Conservation (phyloP, 2,329 filamentous ascomycete species). For the Colletotrichum kahawae region DNA sequence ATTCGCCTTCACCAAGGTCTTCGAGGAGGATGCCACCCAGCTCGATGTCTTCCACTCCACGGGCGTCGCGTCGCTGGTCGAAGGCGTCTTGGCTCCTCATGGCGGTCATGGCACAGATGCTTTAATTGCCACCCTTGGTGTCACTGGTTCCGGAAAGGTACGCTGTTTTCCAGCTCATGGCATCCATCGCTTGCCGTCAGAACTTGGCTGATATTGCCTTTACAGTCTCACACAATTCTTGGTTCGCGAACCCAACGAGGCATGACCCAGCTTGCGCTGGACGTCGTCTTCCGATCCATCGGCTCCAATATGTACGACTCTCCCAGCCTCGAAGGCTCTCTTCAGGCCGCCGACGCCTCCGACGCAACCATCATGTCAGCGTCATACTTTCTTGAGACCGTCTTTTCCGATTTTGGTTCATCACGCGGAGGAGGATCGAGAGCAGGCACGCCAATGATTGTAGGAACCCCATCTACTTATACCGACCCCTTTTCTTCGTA, state of each 20-base stretch:
- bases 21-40: slow-evolving; percentile 85
- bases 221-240: slow-evolving; percentile 91
- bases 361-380: slow-evolving; percentile 81
- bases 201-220: background rate
- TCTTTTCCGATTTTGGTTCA: slow-evolving; percentile 71
- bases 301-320: slow-evolving; percentile 71
- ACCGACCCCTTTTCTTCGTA: slow-evolving; percentile 21
- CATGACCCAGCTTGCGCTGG: slow-evolving; percentile 88
- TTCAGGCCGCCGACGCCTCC: slow-evolving; percentile 78
- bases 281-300: slow-evolving; percentile 86
- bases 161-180: background rate
- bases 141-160: slow-evolving; percentile 96
- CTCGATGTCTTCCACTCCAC: slow-evolving; percentile 86
- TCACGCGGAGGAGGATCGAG: slow-evolving; percentile 66
- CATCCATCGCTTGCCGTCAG: background rate
- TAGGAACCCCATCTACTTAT: slow-evolving; percentile 48
- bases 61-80: slow-evolving; percentile 75
- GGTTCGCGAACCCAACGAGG: slow-evolving; percentile 87
- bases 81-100: slow-evolving; percentile 77
- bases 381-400: slow-evolving; percentile 76
- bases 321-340: slow-evolving; percentile 69
- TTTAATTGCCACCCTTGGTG: slow-evolving; percentile 87
- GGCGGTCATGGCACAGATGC: slow-evolving; percentile 86
- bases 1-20: slow-evolving; percentile 93
- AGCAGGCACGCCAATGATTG: slow-evolving; percentile 72